Evolutionary conservation across 1,139 yeast species (phyloP), one percentile per base, ranked within the genome.

Genomic region (Eremothecium cymbalariae): DNA sequence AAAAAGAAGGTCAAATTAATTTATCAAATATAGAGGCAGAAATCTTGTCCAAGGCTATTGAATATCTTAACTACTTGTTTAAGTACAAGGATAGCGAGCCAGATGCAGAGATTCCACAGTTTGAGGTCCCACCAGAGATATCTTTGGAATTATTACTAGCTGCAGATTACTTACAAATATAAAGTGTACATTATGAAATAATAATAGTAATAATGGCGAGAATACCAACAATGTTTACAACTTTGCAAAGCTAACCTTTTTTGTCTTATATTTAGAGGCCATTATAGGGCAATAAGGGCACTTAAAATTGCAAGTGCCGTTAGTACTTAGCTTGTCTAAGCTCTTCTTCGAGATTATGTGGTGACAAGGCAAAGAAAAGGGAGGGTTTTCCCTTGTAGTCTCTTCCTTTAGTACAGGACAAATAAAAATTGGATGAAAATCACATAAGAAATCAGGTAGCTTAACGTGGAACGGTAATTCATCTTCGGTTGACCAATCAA

Each of bases 321-420:
- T 60, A 41, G 62, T 65, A 25, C 64, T 57, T 31, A 62, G 36
- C 30, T 62, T 64, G 28, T 57, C 57, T 38, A 77, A 51, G 36
- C 78, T 72, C 34, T 68, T 67, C 45, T 64, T 63, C 1, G 80
- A 72, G 6, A 77, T 60, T 9, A 77, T 60, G 54, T 77, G 85
- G 28, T 76, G 75, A 48, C 85, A 78, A 0, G 80, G 78, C 23
- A 77, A 57, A 38, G 75, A 67, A 64, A 67, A 67, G 2, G 84
- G 79, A 2, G 82, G 80, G 46, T 77, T 77, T 8, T 53, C 60
- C 8, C 52, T 55, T 0, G 80, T 74, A 1, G 83, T 70, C 50
- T 88, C 95, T 47, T 85, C 95, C 55, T 84, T 82, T 6, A 90
- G 72, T 2, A 86, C 88, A 0, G 96, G 96, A 55, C 96, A 86